A percentile compares a stretch with the other conserved stretches of the same genome.
Conservation (phyloP, 2,329 filamentous ascomycete genomes). For the Fonsecaea monophora region DNA sequence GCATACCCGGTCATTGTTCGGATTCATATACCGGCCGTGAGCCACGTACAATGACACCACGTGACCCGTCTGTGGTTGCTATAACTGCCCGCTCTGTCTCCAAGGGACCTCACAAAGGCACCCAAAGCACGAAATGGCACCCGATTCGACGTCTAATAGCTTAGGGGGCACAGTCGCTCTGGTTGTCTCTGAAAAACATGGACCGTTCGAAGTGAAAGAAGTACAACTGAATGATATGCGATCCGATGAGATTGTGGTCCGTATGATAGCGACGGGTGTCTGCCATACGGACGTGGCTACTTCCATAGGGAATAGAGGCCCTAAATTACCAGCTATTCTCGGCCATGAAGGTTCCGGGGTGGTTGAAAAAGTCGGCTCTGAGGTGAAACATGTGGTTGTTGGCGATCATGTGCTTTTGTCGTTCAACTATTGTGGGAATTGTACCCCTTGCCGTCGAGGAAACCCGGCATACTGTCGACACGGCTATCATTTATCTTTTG, state of each 20-base stretch:
- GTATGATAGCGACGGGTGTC: constrained; percentile 86
- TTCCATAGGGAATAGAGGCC: constrained; percentile 25
- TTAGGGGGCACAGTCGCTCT: not conserved
- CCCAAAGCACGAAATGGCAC: not conserved
- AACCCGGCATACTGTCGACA: constrained; percentile 20
- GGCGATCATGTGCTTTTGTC: constrained; percentile 81
- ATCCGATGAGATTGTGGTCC: constrained; percentile 86
- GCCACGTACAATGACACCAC: not conserved
- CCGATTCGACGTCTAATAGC: not conserved
- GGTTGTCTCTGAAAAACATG: not conserved
- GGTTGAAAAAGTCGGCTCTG: constrained; percentile 59
- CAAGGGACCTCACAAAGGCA: not conserved
- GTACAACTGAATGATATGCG: constrained; percentile 55
- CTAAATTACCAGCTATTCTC: constrained; percentile 67
- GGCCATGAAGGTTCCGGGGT: constrained; percentile 63
- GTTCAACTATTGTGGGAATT: constrained; percentile 25
- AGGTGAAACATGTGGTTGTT: constrained; percentile 72
- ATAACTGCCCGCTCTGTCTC: not conserved
- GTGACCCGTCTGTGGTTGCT: not conserved
- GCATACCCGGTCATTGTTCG: not conserved
- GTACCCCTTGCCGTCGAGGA: constrained; percentile 16
- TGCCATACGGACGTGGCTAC: constrained; percentile 77
- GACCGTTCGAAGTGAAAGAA: constrained; percentile 4
- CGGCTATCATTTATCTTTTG: constrained; percentile 20
- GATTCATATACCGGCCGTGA: not conserved